Evolutionary conservation across 352 stramenopile species (phyloP), one percentile per base, ranked within the genome.

Genomic region (Bremia lactucae): DNA sequence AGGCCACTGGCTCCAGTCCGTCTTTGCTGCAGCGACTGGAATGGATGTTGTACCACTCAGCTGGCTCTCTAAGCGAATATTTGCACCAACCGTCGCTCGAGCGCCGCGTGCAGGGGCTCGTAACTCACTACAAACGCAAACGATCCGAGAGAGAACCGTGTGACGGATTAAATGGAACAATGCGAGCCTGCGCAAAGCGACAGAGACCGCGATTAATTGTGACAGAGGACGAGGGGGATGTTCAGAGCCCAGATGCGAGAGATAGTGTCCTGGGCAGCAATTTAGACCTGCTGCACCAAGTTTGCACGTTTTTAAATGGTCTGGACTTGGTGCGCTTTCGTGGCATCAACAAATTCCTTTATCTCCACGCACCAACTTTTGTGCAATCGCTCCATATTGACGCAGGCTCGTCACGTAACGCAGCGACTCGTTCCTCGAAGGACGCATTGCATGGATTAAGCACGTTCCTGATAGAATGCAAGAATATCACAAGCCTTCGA

Each of bases 21-120:
- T 74, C 72, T 14, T 62, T 88, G 22, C 45, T 86, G 41, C 76
- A 81, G 42, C 68, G 76, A 0, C 69, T 88, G 42, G 76, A 88
- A 49, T 78, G 75, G 60, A 82, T 83, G 67, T 52, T 88, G 19
- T 88, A 81, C 57, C 61, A 83, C 25, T 69, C 67, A 6, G 76
- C 76, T 0, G 55, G 68, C 14, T 88, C 76, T 11, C 45, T 84
- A 9, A 41, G 59, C 39, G 76, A 88, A 47, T 88, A 86, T 39
- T 43, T 72, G 33, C 75, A 82, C 58, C 51, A 65, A 13, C 62
- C 60, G 25, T 81, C 68, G 8, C 59, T 88, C 13, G 69, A 82
- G 44, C 72, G 76, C 28, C 72, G 76, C 21, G 72, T 88, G 13
- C 76, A 88, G 44, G 59, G 72, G 18, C 64, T 88, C 16, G 72